Base-by-base conservation (phyloP, 441 rosid genomes). In the Pelargonium cotyledonis region DNA sequence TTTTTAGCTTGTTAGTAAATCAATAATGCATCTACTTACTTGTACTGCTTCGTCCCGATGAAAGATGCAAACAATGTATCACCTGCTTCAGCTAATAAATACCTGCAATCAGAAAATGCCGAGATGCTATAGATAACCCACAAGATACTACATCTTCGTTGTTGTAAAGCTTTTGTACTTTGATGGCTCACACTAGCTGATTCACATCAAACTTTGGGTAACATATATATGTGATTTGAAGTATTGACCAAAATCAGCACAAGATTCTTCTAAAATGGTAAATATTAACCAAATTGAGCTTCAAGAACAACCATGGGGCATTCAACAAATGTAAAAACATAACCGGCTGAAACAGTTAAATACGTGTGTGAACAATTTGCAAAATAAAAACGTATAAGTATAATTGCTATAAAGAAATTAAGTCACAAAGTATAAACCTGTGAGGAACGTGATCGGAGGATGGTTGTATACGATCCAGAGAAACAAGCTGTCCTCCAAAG, bases 1-100 rank as follows among this genome's bases (percentile, higher is more conserved):
- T 26, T 55, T 47, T 62, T 63, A 66, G 55, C 63, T 55, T 1
- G 62, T 19, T 19, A 69, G 72, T 18, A 66, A 61, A 53, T 67
- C 15, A 67, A 71, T 21, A 44, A 65, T 16, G 41, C 57, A 49
- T 49, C 8, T 10, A 72, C 95, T 81, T 89, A 94, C 98, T 88
- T 85, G 81, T 94, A 94, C 80, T 89, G 95, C 78, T 86, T 94
- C 14, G 99, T 94, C 68, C 99, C 99, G 51, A 91, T 85, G 73
- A 91, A 94, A 40, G 98, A 94, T 73, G 99, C 99, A 88, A 94
- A 94, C 18, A 91, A 79, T 2, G 99, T 91, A 75, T 94, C 97
- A 7, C 97, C 96, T 23, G 99, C 91, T 84, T 94, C 99, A 18
- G 96, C 99, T 73, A 94, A 80, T 63, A 94, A 69, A 78, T 94